Evolutionary conservation across 2,329 filamentous ascomycete genomes (phyloP).

Genomic region (Penicillium sclerotigenum): DNA sequence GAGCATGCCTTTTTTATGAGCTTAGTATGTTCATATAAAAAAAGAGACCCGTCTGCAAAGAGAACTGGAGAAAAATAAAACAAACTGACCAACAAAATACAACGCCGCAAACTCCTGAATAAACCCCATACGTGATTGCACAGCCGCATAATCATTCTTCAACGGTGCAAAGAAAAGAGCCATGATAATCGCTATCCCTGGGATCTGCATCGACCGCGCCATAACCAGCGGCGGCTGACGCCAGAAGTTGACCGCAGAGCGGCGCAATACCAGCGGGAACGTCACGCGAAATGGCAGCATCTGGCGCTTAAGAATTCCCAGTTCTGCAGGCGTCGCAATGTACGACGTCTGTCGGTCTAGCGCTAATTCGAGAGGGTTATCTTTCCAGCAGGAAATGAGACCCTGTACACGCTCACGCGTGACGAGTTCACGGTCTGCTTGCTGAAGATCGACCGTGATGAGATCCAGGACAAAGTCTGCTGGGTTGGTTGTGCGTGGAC

Average conservation of each 20-base stretch:
- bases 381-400: conserved; percentile 57
- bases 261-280: conserved; percentile 64
- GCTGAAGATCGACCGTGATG: conserved; percentile 71
- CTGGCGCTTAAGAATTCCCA: conserved; percentile 65
- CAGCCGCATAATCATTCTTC: conserved; percentile 63
- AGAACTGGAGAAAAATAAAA: neutral
- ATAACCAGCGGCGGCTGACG: conserved; percentile 63
- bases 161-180: conserved; percentile 70
- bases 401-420: conserved; percentile 61
- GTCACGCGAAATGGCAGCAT: conserved; percentile 61
- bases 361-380: conserved; percentile 10
- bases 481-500: conserved; percentile 68
- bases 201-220: conserved; percentile 64
- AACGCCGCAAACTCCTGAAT: conserved; percentile 66
- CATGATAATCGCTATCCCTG: conserved; percentile 61
- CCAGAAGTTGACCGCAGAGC: conserved; percentile 66
- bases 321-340: conserved; percentile 66
- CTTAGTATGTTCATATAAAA: neutral
- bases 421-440: conserved; percentile 59
- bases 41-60: neutral
- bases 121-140: conserved; percentile 72
- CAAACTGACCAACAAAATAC: conserved; percentile 37
- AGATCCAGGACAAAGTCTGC: conserved; percentile 75
- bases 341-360: conserved; percentile 34
- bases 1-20: conserved; percentile 61